Conservation (phyloP, 805 yeast genomes). For the Starmerella sp. region DNA sequence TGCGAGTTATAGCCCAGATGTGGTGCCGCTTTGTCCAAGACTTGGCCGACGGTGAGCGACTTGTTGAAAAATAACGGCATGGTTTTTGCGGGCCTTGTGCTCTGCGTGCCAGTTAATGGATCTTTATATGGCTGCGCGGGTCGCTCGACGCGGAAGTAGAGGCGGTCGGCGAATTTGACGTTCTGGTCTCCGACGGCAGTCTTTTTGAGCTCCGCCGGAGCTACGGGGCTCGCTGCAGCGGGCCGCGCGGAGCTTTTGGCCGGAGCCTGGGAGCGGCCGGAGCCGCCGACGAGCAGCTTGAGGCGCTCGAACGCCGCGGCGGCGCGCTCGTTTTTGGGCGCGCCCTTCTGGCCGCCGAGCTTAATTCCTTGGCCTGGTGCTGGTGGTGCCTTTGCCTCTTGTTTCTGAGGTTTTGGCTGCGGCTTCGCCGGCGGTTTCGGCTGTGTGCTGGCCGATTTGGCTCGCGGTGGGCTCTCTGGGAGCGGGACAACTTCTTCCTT, state of each 20-base stretch:
- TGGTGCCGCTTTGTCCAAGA: constrained; percentile 23
- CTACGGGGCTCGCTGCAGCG: not conserved
- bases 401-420: not conserved
- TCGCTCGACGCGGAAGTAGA: constrained; percentile 27
- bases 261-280: constrained; percentile 3
- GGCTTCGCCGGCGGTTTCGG: not conserved
- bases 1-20: constrained; percentile 17
- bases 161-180: constrained; percentile 27
- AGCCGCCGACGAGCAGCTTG: constrained; percentile 7
- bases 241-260: not conserved
- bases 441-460: not conserved
- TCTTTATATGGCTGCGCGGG: constrained; percentile 20
- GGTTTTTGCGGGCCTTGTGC: constrained; percentile 21
- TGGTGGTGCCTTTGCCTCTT: not conserved
- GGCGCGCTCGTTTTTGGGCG: constrained; percentile 12
- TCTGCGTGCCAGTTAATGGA: constrained; percentile 14
- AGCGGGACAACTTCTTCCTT: constrained; percentile 7
- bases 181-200: constrained; percentile 32
- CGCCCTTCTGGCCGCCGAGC: not conserved
- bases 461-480: not conserved
- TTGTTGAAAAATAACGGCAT: constrained; percentile 22
- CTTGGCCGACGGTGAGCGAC: constrained; percentile 21
- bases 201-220: constrained; percentile 6
- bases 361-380: not conserved
- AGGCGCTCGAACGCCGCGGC: constrained; percentile 15